A percentile compares a stretch with the other conserved stretches of the same genome.
phyloP scores from a whole-genome alignment of 2,329 filamentous ascomycete genomes.

The Colletotrichum eleusines region DNA sequence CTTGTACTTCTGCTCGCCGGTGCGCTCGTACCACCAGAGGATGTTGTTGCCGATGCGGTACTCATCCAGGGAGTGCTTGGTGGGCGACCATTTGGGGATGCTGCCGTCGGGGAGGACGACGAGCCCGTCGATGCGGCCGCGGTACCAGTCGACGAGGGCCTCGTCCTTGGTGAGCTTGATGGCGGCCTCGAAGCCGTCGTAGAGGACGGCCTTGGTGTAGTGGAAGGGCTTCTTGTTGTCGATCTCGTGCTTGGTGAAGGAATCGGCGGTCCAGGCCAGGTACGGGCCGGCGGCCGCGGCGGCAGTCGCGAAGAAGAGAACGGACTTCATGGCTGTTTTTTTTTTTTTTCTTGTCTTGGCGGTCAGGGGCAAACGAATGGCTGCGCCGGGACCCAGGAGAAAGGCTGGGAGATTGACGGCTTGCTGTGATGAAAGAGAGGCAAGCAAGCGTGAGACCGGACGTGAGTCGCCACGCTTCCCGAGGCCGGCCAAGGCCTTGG shows the following conservation, averaged over 20 bases:
- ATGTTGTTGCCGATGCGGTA: constrained; percentile 66
- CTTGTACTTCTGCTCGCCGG: constrained; percentile 62
- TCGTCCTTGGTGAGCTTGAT: constrained; percentile 59
- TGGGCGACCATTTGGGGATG: constrained; percentile 46
- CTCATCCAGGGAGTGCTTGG: constrained; percentile 64
- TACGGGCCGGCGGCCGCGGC: constrained; percentile 45
- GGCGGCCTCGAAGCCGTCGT: constrained; percentile 60
- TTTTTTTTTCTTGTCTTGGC: no score
- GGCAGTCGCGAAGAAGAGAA: constrained; percentile 41
- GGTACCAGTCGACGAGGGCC: constrained; percentile 59
- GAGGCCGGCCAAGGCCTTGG: constrained; percentile 9
- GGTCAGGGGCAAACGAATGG: constrained; percentile 22
- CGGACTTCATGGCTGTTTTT: constrained; percentile 39
- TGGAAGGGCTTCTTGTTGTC: constrained; percentile 54
- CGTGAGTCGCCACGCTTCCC: constrained; percentile 29
- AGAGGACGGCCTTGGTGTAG: constrained; percentile 61
- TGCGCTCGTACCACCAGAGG: constrained; percentile 62
- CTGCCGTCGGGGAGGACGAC: constrained; percentile 61
- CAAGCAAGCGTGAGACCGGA: constrained; percentile 33
- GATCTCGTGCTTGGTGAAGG: constrained; percentile 57
- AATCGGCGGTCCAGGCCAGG: constrained; percentile 59
- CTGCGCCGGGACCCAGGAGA: constrained; percentile 15
- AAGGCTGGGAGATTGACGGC: neutral
- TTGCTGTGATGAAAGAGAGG: neutral
- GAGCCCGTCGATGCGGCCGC: constrained; percentile 57